Evolutionary conservation across 441 rosid species (phyloP).

Genomic region (Gossypium davidsonii): DNA sequence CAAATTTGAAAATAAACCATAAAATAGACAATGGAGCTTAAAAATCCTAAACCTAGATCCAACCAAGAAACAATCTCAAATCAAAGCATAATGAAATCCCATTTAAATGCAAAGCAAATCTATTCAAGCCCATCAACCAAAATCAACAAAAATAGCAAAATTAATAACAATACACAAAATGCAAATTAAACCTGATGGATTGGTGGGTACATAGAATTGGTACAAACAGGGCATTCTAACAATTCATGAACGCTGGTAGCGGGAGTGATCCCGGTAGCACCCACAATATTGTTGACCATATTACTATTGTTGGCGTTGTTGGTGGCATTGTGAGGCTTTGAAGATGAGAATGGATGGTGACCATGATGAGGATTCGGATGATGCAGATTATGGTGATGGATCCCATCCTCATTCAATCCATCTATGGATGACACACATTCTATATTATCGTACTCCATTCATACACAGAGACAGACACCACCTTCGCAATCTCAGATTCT

Average conservation of each 20-base stretch:
- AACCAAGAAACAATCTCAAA: background rate
- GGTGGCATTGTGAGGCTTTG: constrained; percentile 33
- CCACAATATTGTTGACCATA: constrained; percentile 31
- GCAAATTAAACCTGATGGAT: constrained; percentile 56
- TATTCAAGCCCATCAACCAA: constrained; percentile 2
- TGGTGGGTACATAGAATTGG: constrained; percentile 70
- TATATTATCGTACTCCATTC: constrained; percentile 59
- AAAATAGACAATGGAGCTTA: background rate
- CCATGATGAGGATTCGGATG: constrained; percentile 28
- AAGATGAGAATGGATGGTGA: constrained; percentile 42
- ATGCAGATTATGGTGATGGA: constrained; percentile 23
- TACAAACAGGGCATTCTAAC: constrained; percentile 42
- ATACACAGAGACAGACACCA: background rate
- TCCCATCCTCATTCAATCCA: constrained; percentile 58
- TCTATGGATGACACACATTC: constrained; percentile 66
- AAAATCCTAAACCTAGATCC: background rate
- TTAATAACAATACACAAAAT: background rate
- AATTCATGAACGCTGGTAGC: constrained; percentile 78
- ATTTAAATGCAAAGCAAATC: background rate
- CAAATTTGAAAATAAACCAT: background rate
- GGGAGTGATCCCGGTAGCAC: constrained; percentile 48
- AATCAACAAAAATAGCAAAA: constrained; percentile 2
- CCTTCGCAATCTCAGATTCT: background rate
- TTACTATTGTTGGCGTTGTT: constrained; percentile 21
- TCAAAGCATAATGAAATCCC: background rate